These are phyloP conservation scores for Pseudopyrenochaeta lycopersici DNA, from an alignment of 2,329 filamentous ascomycete species.

Conservation along the genomic window DNA sequence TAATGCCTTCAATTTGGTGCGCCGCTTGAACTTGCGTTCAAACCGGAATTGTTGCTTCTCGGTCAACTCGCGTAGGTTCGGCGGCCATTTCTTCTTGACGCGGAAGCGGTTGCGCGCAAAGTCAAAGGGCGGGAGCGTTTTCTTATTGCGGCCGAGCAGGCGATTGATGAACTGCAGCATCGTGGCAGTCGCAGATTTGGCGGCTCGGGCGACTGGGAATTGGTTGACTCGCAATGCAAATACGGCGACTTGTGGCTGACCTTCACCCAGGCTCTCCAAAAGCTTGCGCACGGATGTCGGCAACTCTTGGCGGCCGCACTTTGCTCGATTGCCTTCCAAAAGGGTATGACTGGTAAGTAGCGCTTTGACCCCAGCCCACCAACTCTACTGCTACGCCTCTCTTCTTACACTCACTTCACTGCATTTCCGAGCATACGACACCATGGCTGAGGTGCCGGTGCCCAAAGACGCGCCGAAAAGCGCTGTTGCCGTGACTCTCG, in stretches of 20 bases:
- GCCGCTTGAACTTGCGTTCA: slow-evolving; percentile 80
- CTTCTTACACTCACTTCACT: slow-evolving; percentile 22
- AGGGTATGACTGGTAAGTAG: slow-evolving; percentile 25
- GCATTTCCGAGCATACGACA: slow-evolving; percentile 13
- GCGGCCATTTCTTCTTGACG: slow-evolving; percentile 79
- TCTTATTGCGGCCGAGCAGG: slow-evolving; percentile 56
- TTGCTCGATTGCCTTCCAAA: slow-evolving; percentile 18
- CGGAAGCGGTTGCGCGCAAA: slow-evolving; percentile 67
- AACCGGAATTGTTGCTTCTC: slow-evolving; percentile 78
- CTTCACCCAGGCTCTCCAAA: slow-evolving; percentile 22
- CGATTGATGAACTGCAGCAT: slow-evolving; percentile 56
- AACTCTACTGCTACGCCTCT: slow-evolving; percentile 8
- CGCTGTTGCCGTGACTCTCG: slow-evolving; percentile 61
- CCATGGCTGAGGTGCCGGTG: slow-evolving; percentile 44
- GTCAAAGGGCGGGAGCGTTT: slow-evolving; percentile 46
- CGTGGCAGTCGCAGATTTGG: not conserved
- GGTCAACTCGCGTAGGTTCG: slow-evolving; percentile 75
- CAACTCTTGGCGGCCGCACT: slow-evolving; percentile 27
- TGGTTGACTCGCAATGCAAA: slow-evolving; percentile 5
- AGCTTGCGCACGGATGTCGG: slow-evolving; percentile 2
- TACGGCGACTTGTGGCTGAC: slow-evolving; percentile 18
- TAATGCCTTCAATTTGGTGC: slow-evolving; percentile 68
- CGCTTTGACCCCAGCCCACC: slow-evolving; percentile 12
- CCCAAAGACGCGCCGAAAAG: slow-evolving; percentile 43
- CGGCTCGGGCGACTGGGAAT: slow-evolving; percentile 3